These are phyloP conservation scores for Raddia guianensis DNA, from an alignment of 176 grass and related monocot genomes.

Conservation along the genomic window DNA sequence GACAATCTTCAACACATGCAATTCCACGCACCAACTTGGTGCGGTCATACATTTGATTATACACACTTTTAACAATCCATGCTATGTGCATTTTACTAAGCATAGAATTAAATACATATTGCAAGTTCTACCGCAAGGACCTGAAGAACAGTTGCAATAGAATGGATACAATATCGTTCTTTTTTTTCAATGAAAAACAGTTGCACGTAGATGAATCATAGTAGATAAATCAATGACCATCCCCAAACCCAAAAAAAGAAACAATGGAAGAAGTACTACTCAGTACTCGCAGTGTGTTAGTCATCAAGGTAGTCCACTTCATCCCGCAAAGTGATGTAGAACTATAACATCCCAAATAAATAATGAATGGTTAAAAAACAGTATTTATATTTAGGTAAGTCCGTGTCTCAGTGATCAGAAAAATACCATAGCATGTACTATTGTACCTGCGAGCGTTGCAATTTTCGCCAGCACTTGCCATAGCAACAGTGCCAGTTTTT, in stretches of 20 bases:
- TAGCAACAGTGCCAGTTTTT: conserved; percentile 85
- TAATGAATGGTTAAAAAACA: conserved; percentile 2
- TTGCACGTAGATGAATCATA: not conserved
- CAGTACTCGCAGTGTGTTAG: conserved; percentile 79
- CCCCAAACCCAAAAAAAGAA: not conserved
- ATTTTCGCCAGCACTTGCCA: conserved; percentile 90
- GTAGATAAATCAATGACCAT: not conserved
- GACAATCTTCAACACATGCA: too few relatives aligned
- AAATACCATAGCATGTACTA: conserved; percentile 15
- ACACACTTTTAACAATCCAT: too few relatives aligned
- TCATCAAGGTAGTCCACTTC: conserved; percentile 94
- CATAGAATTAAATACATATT: too few relatives aligned
- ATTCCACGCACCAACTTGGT: too few relatives aligned
- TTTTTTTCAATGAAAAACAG: too few relatives aligned
- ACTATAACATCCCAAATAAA: conserved; percentile 51
- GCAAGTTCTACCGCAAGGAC: too few relatives aligned
- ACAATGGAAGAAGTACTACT: not conserved
- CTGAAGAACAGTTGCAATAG: too few relatives aligned
- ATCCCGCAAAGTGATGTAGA: conserved; percentile 89
- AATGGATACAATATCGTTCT: too few relatives aligned
- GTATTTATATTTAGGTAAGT: not conserved
- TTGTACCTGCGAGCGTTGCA: conserved; percentile 88
- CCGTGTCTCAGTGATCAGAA: not conserved
- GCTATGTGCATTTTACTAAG: too few relatives aligned
- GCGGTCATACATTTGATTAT: too few relatives aligned